A percentile compares a stretch with the other conserved stretches of the same genome.
Conservation (phyloP, 495 filamentous ascomycete species). For the Penicillium riverlandense region DNA sequence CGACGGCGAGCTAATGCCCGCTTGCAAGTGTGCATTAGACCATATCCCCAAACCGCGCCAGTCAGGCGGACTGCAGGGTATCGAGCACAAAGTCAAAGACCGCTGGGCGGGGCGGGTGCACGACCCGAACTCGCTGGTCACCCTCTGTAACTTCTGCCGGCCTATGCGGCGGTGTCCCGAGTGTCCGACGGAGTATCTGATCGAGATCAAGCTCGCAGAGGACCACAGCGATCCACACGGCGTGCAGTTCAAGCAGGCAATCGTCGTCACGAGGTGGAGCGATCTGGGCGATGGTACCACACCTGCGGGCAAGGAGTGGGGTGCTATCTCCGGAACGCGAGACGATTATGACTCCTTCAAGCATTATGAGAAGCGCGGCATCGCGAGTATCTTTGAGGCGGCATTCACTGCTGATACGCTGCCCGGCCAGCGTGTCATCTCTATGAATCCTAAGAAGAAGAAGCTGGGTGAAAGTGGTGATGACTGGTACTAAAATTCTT, state of each 20-base stretch:
- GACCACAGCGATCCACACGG: slow-evolving; percentile 23
- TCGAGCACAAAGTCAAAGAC: slow-evolving; percentile 35
- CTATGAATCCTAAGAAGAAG: slow-evolving; percentile 44
- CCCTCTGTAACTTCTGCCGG: slow-evolving; percentile 45
- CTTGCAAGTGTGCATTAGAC: slow-evolving; percentile 51
- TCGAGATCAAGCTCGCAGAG: slow-evolving; percentile 49
- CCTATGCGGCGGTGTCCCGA: slow-evolving; percentile 52
- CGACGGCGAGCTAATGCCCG: slow-evolving; percentile 48
- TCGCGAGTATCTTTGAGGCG: slow-evolving; percentile 51
- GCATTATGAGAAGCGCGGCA: slow-evolving; percentile 41
- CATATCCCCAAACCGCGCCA: slow-evolving; percentile 44
- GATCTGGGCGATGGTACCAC: slow-evolving; percentile 48
- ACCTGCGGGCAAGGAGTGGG: slow-evolving; percentile 41
- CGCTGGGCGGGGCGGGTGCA: slow-evolving; percentile 20
- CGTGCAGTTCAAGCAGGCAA: slow-evolving; percentile 45
- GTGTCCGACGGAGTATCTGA: slow-evolving; percentile 54
- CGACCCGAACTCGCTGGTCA: slow-evolving; percentile 39
- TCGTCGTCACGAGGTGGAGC: slow-evolving; percentile 54
- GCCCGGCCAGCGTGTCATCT: slow-evolving; percentile 48
- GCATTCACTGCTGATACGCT: slow-evolving; percentile 44
- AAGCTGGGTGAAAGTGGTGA: slow-evolving; percentile 38
- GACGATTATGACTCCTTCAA: slow-evolving; percentile 45
- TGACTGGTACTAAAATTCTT: slow-evolving; percentile 39
- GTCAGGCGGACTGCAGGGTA: slow-evolving; percentile 28
- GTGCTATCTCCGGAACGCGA: slow-evolving; percentile 35